phyloP scores from a whole-genome alignment of 352 stramenopile species.

The Phytophthora boehmeriae region DNA sequence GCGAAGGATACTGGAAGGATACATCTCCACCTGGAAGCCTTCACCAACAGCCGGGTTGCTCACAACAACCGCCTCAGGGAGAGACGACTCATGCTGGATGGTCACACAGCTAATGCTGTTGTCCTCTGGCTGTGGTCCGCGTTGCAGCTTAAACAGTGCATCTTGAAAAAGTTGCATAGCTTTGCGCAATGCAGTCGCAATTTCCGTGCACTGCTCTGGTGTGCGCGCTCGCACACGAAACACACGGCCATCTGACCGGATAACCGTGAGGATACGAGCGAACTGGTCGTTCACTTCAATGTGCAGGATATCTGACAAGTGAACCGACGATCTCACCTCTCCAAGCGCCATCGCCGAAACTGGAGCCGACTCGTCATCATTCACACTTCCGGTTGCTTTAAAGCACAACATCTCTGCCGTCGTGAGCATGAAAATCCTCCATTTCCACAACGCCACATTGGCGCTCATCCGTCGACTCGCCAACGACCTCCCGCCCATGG shows the following conservation, averaged over 20 bases:
- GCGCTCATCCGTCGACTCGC: constrained; percentile 72
- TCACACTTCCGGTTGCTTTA: constrained; percentile 52
- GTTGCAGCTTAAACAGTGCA: constrained; percentile 70
- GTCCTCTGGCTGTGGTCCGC: constrained; percentile 65
- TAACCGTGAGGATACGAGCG: constrained; percentile 71
- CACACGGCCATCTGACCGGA: constrained; percentile 75
- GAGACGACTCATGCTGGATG: constrained; percentile 71
- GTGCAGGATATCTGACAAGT: constrained; percentile 81
- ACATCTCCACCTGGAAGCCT: constrained; percentile 67
- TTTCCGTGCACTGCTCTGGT: constrained; percentile 68
- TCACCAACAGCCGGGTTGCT: constrained; percentile 56
- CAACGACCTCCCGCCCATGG: constrained; percentile 72
- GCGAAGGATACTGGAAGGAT: constrained; percentile 70
- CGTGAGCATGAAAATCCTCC: constrained; percentile 79
- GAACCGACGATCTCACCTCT: constrained; percentile 70
- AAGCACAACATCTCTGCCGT: constrained; percentile 81
- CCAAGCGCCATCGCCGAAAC: constrained; percentile 55
- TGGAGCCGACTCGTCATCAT: constrained; percentile 22
- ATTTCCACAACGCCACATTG: constrained; percentile 83
- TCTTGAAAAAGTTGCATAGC: constrained; percentile 77
- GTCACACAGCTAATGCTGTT: constrained; percentile 78
- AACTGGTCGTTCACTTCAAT: constrained; percentile 78
- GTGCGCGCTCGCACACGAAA: constrained; percentile 75
- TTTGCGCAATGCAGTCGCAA: constrained; percentile 49
- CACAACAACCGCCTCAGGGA: constrained; percentile 60